Conservation (phyloP, 306 rosid genomes). For the Prunus dulcis region DNA sequence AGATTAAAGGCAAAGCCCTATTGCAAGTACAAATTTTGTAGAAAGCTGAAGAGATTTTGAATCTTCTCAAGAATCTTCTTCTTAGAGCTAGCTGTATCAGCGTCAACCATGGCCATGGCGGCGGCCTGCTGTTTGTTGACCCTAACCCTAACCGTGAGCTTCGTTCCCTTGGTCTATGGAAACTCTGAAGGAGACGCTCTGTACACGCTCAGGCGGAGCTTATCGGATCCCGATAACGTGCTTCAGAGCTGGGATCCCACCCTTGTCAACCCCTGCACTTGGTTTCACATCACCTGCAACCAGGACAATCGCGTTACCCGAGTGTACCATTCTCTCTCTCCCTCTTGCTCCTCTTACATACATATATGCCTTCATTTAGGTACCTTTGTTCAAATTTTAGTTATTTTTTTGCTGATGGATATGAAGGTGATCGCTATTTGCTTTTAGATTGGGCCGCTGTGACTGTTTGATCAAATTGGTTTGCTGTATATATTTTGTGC, state of each 20-base stretch:
- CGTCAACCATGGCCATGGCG: conserved; percentile 35
- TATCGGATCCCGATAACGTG: conserved; percentile 78
- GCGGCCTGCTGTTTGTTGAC: conserved; percentile 14
- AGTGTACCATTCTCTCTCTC: conserved; percentile 41
- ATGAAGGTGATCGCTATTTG: background rate
- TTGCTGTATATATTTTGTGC: background rate
- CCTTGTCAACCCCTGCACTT: conserved; percentile 91
- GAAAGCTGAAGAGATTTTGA: too few species aligned
- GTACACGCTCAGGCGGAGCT: conserved; percentile 67
- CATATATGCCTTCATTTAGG: background rate
- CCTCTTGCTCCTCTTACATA: background rate
- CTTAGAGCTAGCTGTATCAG: background rate
- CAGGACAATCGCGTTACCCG: conserved; percentile 90
- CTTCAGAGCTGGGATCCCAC: conserved; percentile 99
- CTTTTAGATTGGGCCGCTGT: background rate
- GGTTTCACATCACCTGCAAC: conserved; percentile 98
- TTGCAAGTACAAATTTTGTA: background rate
- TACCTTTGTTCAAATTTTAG: background rate
- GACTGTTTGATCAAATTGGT: background rate
- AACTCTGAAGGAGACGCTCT: conserved; percentile 96
- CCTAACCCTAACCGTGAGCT: conserved; percentile 27
- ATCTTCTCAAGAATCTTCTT: background rate
- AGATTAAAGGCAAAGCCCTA: too few species aligned
- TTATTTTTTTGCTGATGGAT: background rate
- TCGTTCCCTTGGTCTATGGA: conserved; percentile 30